Evolutionary conservation across 176 grass and related monocot genomes (phyloP).

Genomic region (Zoysia pacifica): DNA sequence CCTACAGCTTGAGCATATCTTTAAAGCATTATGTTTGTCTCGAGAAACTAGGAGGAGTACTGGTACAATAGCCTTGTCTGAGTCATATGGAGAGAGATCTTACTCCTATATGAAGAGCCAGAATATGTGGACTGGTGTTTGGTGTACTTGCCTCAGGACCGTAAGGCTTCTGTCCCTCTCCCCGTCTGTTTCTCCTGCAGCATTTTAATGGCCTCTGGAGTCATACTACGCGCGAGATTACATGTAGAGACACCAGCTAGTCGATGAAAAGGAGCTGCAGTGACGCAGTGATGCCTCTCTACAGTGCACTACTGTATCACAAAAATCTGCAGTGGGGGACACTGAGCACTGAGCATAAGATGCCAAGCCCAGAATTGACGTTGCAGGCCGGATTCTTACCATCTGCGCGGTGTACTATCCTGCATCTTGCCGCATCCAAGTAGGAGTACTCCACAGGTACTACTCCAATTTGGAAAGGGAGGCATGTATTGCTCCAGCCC

Average conservation of each 20-base stretch:
- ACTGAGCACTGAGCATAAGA: slow-evolving; percentile 45
- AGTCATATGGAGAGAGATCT: not conserved
- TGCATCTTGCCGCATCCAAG: slow-evolving; percentile 40
- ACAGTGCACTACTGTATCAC: slow-evolving; percentile 32
- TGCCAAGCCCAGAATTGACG: slow-evolving; percentile 45
- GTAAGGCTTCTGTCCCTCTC: slow-evolving; percentile 9
- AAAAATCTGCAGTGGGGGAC: slow-evolving; percentile 11
- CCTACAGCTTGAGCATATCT: slow-evolving; percentile 5
- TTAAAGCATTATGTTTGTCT: slow-evolving; percentile 25
- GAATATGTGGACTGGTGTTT: slow-evolving; percentile 15
- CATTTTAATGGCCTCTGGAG: slow-evolving; percentile 30
- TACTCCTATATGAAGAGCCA: slow-evolving; percentile 22
- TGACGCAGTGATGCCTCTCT: slow-evolving; percentile 30
- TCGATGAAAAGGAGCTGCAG: slow-evolving; percentile 27
- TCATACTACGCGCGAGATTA: slow-evolving; percentile 20
- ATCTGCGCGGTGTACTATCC: slow-evolving; percentile 2
- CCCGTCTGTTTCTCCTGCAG: slow-evolving; percentile 37
- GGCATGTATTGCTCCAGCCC: slow-evolving; percentile 22
- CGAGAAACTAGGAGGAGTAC: not conserved
- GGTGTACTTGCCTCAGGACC: slow-evolving; percentile 8
- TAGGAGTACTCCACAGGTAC: slow-evolving; percentile 48
- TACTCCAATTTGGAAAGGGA: slow-evolving; percentile 42
- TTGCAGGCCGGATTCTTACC: slow-evolving; percentile 29
- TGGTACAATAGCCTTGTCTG: not conserved
- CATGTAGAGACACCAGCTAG: slow-evolving; percentile 25